Evolutionary conservation across 768 basidiomycete genomes (phyloP), one percentile per base, ranked within the genome.

Genomic region (Tulasnella sp.): DNA sequence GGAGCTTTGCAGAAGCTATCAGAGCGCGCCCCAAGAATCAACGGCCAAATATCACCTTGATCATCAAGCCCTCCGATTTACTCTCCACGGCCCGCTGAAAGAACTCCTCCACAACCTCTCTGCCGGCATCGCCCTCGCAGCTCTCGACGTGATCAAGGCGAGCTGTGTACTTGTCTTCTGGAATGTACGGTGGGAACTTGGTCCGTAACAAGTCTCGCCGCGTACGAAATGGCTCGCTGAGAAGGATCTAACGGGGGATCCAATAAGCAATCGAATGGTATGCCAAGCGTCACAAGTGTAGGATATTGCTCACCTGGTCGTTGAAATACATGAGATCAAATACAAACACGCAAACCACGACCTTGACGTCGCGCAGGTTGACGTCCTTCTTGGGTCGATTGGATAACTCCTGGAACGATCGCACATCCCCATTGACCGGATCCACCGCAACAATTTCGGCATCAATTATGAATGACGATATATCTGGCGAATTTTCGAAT

Each of bases 251-350:
- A n/a, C 64, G 71, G 40, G 75, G 49, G 22, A 1, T 7, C 2
- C 49, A 49, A 22, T 49, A 3, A 49, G 49, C 6, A 49, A 49
- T n/a, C 0, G 49, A 4, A 67, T 79, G 36, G 36, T 22, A 38
- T 39, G 19, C 2, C 78, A 49, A 75, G 36, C n/a, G 29, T 25
- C 37, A 12, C 14, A 17, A 67, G 54, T 38, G 75, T 72, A 22
- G 79, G 3, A 67, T 19, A n/a, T 39, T 38, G 81, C 89, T 82
- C 78, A 93, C 96, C 84, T 90, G 83, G 77, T 88, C 91, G 82
- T 97, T 90, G 68, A 94, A 84, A 80, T 90, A 90, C 93, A 97
- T 93, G 77, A 97, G 80, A 83, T 97, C 96, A 82, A 97, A 97
- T 0, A 88, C 91, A 82, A 88, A 96, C 2, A 97, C 87, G n/a